Percentiles rank a stretch among this genome's conserved stretches.
Evolutionary conservation across 2,329 filamentous ascomycete species (phyloP).

Genomic region (Lasiodiplodia citricola): DNA sequence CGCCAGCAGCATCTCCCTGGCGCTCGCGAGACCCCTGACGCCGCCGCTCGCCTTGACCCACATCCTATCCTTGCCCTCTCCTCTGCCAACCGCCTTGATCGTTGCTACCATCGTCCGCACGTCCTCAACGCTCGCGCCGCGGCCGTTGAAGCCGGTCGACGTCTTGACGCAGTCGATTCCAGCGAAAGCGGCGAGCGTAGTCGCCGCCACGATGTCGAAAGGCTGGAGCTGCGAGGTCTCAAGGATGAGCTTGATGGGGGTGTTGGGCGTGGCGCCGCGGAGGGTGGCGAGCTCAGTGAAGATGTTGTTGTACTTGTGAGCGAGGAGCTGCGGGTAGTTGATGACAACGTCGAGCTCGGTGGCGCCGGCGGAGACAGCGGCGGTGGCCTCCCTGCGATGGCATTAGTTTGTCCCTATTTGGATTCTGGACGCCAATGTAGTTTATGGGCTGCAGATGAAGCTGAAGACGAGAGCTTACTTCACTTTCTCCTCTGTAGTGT

Average conservation of each 20-base stretch:
- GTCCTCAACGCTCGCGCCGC: slow-evolving; percentile 58
- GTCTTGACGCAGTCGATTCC: slow-evolving; percentile 66
- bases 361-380: slow-evolving; percentile 57
- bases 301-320: slow-evolving; percentile 44
- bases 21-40: slow-evolving; percentile 57
- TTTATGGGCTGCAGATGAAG: not conserved
- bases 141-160: slow-evolving; percentile 63
- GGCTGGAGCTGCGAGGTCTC: slow-evolving; percentile 60
- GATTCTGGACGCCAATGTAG: too few species aligned
- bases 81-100: slow-evolving; percentile 49
- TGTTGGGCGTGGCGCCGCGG: slow-evolving; percentile 52
- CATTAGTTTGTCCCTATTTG: not conserved
- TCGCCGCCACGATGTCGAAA: slow-evolving; percentile 59
- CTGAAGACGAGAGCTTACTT: slow-evolving; percentile 30
- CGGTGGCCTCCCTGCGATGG: slow-evolving; percentile 50
- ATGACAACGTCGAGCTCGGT: slow-evolving; percentile 65
- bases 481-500: slow-evolving; percentile 58
- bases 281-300: slow-evolving; percentile 61
- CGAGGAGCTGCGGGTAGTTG: slow-evolving; percentile 55
- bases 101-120: slow-evolving; percentile 61
- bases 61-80: slow-evolving; percentile 42
- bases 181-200: slow-evolving; percentile 57
- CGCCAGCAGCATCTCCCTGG: slow-evolving; percentile 57
- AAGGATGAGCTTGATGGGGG: slow-evolving; percentile 61
- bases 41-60: slow-evolving; percentile 66